phyloP scores from a whole-genome alignment of 1,139 yeast genomes.

The Suhomyces guaymorum region DNA sequence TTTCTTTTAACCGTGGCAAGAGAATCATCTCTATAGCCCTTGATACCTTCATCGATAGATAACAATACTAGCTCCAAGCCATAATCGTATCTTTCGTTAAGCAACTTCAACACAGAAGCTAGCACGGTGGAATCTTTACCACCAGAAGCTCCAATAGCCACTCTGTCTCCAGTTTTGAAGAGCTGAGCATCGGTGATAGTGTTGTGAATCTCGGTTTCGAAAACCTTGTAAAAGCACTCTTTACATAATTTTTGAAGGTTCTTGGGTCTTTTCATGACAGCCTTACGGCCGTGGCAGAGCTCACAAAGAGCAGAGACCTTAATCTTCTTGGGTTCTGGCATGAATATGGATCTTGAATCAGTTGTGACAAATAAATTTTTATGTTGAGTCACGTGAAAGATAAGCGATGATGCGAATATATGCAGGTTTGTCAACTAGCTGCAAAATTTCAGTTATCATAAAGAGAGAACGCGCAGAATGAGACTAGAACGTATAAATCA shows the following conservation, averaged over 20 bases:
- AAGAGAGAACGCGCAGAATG: no score
- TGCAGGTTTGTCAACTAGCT: no score
- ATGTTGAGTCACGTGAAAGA: conserved; percentile 5
- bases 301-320: conserved; percentile 65
- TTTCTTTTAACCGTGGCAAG: conserved; percentile 94
- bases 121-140: conserved; percentile 97
- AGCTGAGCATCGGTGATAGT: conserved; percentile 73
- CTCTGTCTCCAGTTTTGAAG: conserved; percentile 77
- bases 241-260: conserved; percentile 91
- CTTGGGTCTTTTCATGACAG: conserved; percentile 89
- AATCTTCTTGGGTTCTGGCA: conserved; percentile 25
- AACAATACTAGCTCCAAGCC: conserved; percentile 80
- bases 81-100: conserved; percentile 85
- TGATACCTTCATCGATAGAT: conserved; percentile 95
- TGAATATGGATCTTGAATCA: conserved; percentile 1
- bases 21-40: conserved; percentile 96
- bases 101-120: conserved; percentile 81
- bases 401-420: background rate
- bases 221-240: conserved; percentile 82
- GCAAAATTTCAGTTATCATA: no score
- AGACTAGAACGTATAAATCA: no score
- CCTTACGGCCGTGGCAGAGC: conserved; percentile 81
- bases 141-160: conserved; percentile 98
- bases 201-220: conserved; percentile 94
- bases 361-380: conserved; percentile 5